Conservation (phyloP, 768 basidiomycete genomes). For the Boletus sensibilis region DNA sequence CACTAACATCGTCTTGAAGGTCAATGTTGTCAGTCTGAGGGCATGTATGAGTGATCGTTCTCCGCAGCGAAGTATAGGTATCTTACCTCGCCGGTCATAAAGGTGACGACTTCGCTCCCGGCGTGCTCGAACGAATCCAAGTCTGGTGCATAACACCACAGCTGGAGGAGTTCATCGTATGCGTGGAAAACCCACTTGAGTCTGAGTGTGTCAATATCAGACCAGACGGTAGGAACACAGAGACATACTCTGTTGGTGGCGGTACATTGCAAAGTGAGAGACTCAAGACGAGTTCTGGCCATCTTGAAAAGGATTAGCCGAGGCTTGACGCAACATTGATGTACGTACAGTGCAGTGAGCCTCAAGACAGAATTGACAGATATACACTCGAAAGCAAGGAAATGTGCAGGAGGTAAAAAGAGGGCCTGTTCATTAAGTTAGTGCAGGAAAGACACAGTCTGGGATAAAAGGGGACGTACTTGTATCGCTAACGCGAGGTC, state of each 20-base stretch:
- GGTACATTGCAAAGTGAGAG: conserved; percentile 69
- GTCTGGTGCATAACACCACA: conserved; percentile 66
- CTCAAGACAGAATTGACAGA: conserved; percentile 59
- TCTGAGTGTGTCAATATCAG: conserved; percentile 35
- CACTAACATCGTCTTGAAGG: conserved; percentile 62
- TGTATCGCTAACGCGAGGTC: conserved; percentile 68
- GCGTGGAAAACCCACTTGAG: conserved; percentile 57
- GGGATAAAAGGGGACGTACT: conserved; percentile 37
- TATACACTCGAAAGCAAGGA: conserved; percentile 65
- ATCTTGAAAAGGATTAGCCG: conserved; percentile 41
- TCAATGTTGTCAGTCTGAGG: conserved; percentile 41
- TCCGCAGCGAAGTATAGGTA: background rate
- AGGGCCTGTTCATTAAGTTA: conserved; percentile 43
- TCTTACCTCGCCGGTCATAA: conserved; percentile 58
- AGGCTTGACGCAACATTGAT: background rate
- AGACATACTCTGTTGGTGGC: conserved; percentile 60
- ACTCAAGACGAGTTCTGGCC: conserved; percentile 69
- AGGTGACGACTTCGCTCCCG: conserved; percentile 54
- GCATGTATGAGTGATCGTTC: conserved; percentile 2
- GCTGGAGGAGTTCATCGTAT: conserved; percentile 60
- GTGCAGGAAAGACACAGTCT: background rate
- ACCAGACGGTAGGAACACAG: background rate
- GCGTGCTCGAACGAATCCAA: conserved; percentile 66
- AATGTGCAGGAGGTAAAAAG: conserved; percentile 63
- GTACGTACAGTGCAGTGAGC: conserved; percentile 61